Percentiles rank a stretch among this genome's conserved stretches.
phyloP scores from a whole-genome alignment of 306 rosid species.

The Cucurbita maxima region DNA sequence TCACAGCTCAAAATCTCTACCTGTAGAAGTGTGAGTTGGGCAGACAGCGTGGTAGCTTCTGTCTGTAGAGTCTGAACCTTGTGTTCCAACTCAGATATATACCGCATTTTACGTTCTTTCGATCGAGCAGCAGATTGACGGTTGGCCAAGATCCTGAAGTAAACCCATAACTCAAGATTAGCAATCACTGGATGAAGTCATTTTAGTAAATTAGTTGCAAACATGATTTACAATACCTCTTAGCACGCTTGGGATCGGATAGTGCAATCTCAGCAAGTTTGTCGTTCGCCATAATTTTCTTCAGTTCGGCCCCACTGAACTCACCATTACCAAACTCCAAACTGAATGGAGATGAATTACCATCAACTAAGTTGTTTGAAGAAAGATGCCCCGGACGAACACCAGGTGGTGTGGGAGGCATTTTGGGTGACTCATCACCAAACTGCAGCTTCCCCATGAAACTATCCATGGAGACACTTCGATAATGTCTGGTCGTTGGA shows the following conservation, averaged over 20 bases:
- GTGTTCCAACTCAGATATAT: conserved; percentile 87
- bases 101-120: conserved; percentile 84
- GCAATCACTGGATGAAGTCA: background rate
- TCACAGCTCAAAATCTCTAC: conserved; percentile 22
- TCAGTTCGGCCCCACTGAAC: conserved; percentile 85
- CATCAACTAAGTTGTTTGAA: conserved; percentile 38
- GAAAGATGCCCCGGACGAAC: conserved; percentile 37
- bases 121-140: conserved; percentile 94
- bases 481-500: conserved; percentile 48
- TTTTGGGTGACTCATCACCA: conserved; percentile 48
- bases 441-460: conserved; percentile 73
- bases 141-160: conserved; percentile 72
- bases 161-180: background rate
- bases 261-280: conserved; percentile 88
- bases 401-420: conserved; percentile 60
- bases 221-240: conserved; percentile 30
- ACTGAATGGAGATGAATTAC: conserved; percentile 51
- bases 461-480: conserved; percentile 92
- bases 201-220: background rate
- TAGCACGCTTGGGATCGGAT: conserved; percentile 86
- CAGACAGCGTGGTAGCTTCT: conserved; percentile 85
- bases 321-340: conserved; percentile 92
- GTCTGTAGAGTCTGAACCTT: conserved; percentile 92
- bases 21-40: conserved; percentile 82
- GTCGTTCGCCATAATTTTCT: conserved; percentile 92